phyloP scores from a whole-genome alignment of 805 yeast genomes.

The Maudiozyma turicensis region DNA sequence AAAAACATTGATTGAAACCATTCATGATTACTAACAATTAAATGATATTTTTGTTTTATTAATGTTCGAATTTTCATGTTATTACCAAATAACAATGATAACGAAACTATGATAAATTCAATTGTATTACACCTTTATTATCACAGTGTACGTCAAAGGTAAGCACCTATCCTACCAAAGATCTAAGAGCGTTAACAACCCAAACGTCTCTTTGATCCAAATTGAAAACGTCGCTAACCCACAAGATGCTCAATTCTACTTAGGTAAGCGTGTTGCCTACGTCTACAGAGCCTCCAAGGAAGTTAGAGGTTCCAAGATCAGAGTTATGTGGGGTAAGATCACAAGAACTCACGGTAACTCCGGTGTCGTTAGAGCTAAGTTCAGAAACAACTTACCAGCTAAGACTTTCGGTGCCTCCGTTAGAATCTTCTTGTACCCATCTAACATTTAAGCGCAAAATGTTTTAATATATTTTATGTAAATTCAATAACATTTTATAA shows the following conservation, averaged over 20 bases:
- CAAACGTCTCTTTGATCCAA: constrained; percentile 92
- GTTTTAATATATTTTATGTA: constrained; percentile 5
- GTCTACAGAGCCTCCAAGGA: constrained; percentile 98
- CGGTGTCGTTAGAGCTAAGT: constrained; percentile 97
- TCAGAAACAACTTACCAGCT: constrained; percentile 98
- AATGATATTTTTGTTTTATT: too few species aligned
- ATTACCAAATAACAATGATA: too few species aligned
- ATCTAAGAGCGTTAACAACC: constrained; percentile 96
- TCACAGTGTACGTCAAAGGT: constrained; percentile 97
- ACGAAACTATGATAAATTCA: too few species aligned
- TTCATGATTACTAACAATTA: too few species aligned
- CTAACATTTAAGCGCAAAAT: constrained; percentile 71
- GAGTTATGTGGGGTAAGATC: constrained; percentile 99
- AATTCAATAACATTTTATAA: constrained; percentile 2
- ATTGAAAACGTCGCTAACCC: constrained; percentile 90
- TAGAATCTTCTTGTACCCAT: constrained; percentile 99
- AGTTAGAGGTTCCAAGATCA: constrained; percentile 96
- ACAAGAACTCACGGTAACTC: constrained; percentile 98
- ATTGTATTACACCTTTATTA: neutral
- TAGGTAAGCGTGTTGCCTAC: constrained; percentile 98
- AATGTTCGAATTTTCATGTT: too few species aligned
- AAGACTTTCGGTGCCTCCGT: constrained; percentile 99
- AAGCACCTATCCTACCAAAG: constrained; percentile 99
- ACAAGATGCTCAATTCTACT: constrained; percentile 96
- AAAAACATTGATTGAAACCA: too few species aligned